phyloP scores from a whole-genome alignment of 441 rosid genomes.

The Dalechampia spathulata region DNA sequence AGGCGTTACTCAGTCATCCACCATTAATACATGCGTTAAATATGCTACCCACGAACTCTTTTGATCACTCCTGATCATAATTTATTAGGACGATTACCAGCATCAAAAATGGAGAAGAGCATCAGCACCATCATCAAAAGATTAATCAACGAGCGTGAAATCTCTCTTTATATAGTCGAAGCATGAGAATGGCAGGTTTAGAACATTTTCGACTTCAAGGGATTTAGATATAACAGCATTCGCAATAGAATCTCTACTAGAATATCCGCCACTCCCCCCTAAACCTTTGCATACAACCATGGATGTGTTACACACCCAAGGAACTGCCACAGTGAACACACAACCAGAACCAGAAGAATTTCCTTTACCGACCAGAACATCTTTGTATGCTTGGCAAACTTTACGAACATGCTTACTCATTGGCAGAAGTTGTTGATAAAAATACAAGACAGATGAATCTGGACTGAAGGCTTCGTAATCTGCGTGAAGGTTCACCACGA shows the following conservation, averaged over 20 bases:
- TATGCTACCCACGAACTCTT: too few relatives aligned
- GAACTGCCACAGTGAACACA: slow-evolving; percentile 56
- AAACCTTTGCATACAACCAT: slow-evolving; percentile 64
- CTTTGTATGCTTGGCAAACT: slow-evolving; percentile 55
- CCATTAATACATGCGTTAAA: too few relatives aligned
- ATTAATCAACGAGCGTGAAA: slow-evolving; percentile 38
- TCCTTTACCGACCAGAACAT: slow-evolving; percentile 30
- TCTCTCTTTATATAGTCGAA: slow-evolving; percentile 50
- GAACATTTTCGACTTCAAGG: slow-evolving; percentile 36
- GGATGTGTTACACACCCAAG: slow-evolving; percentile 71
- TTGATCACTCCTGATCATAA: too few relatives aligned
- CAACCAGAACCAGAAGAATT: slow-evolving; percentile 22
- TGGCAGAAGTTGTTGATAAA: slow-evolving; percentile 30
- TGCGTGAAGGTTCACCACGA: slow-evolving; percentile 88
- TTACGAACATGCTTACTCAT: slow-evolving; percentile 46
- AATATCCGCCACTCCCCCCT: slow-evolving; percentile 12
- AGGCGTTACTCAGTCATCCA: too few relatives aligned
- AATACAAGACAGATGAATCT: slow-evolving; percentile 23
- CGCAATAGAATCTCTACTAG: slow-evolving; percentile 24
- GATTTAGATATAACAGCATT: slow-evolving; percentile 39
- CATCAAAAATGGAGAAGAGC: too few relatives aligned
- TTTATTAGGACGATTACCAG: too few relatives aligned
- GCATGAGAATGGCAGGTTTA: slow-evolving; percentile 64
- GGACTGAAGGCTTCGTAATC: slow-evolving; percentile 34
- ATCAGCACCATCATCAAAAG: neutral